A percentile compares a stretch with the other conserved stretches of the same genome.
phyloP scores from a whole-genome alignment of 306 rosid genomes.

The Prinsepia uniflora region DNA sequence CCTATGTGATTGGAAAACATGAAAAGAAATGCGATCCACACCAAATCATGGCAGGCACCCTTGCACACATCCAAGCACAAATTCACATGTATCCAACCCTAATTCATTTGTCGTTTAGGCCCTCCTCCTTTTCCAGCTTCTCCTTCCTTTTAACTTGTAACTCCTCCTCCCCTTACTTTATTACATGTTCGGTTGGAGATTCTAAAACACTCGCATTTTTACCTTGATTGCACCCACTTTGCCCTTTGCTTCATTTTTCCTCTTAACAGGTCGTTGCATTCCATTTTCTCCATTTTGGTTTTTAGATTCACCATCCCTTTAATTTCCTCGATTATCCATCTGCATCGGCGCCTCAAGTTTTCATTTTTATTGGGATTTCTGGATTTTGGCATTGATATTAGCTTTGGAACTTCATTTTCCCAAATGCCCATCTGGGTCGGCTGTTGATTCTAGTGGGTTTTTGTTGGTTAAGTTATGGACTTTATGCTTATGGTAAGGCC shows the following conservation, averaged over 20 bases:
- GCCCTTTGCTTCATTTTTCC: neutral
- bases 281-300: neutral
- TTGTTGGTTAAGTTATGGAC: conserved; percentile 13
- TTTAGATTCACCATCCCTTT: conserved; percentile 9
- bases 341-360: conserved; percentile 2
- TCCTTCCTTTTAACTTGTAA: neutral
- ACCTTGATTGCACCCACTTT: conserved; percentile 21
- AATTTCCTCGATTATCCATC: conserved; percentile 11
- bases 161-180: neutral
- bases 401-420: conserved; percentile 1
- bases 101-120: conserved; percentile 1
- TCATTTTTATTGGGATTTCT: conserved; percentile 3
- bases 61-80: conserved; percentile 18
- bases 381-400: conserved; percentile 16
- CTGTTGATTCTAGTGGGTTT: neutral
- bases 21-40: conserved; percentile 24
- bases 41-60: neutral
- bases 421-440: conserved; percentile 9
- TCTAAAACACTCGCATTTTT: conserved; percentile 16
- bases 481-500: conserved; percentile 19
- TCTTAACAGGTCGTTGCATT: conserved; percentile 20
- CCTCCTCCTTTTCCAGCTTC: neutral
- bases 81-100: conserved; percentile 12
- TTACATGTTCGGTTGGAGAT: conserved; percentile 27
- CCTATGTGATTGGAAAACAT: conserved; percentile 16